Evolutionary conservation across 2,329 filamentous ascomycete genomes (phyloP).

Genomic region (Teratosphaeria nubilosa): DNA sequence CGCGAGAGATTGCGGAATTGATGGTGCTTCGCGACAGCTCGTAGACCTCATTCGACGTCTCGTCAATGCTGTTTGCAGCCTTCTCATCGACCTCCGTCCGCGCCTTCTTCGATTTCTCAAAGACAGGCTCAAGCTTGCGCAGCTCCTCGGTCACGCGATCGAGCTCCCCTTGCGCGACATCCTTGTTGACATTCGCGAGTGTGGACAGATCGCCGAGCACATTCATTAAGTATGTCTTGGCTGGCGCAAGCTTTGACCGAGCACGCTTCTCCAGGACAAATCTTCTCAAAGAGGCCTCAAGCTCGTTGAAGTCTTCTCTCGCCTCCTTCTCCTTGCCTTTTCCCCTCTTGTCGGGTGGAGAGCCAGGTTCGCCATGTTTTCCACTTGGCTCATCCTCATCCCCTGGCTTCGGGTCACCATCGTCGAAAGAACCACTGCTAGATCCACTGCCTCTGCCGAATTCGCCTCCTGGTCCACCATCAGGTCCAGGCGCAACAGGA

Average conservation of each 20-base stretch:
- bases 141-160: slow-evolving; percentile 74
- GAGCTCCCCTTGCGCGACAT: slow-evolving; percentile 76
- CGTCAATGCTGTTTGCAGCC: slow-evolving; percentile 72
- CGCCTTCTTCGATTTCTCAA: slow-evolving; percentile 74
- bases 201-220: slow-evolving; percentile 78
- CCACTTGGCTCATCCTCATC: slow-evolving; percentile 46
- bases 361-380: slow-evolving; percentile 39
- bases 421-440: slow-evolving; percentile 27
- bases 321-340: slow-evolving; percentile 73
- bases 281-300: slow-evolving; percentile 78
- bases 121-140: slow-evolving; percentile 69
- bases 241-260: slow-evolving; percentile 87
- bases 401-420: slow-evolving; percentile 27
- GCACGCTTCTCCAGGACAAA: slow-evolving; percentile 96
- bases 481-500: slow-evolving; percentile 56
- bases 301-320: slow-evolving; percentile 74
- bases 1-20: slow-evolving; percentile 61
- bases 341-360: slow-evolving; percentile 48
- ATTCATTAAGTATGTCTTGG: slow-evolving; percentile 90
- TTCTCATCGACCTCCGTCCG: slow-evolving; percentile 69
- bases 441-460: slow-evolving; percentile 20
- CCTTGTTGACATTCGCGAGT: slow-evolving; percentile 75
- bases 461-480: slow-evolving; percentile 28
- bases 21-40: slow-evolving; percentile 69
- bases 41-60: slow-evolving; percentile 77